phyloP scores from a whole-genome alignment of 148 eudicot genomes.

The Cornus florida region DNA sequence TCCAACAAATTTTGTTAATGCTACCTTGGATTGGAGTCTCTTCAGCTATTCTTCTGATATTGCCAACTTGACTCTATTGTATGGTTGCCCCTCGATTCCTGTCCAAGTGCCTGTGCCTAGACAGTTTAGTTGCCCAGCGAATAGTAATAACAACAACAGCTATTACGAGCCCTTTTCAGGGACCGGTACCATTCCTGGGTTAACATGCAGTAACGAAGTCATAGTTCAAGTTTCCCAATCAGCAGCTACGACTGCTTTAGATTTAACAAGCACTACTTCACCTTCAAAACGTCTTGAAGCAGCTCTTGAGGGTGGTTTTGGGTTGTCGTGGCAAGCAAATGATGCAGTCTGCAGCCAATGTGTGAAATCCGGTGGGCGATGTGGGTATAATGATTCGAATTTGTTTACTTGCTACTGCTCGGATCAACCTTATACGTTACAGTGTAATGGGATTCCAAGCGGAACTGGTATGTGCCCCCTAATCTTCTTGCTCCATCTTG shows the following conservation, averaged over 20 bases:
- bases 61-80: constrained; percentile 38
- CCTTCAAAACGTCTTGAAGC: background rate
- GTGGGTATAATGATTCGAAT: constrained; percentile 36
- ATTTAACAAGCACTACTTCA: background rate
- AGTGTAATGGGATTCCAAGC: background rate
- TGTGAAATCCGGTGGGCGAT: constrained; percentile 39
- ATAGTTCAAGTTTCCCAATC: constrained; percentile 23
- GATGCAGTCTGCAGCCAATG: constrained; percentile 35
- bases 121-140: background rate
- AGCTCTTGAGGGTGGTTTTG: constrained; percentile 44
- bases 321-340: constrained; percentile 41
- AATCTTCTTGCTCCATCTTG: background rate
- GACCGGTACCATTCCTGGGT: background rate
- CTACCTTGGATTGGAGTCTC: constrained; percentile 25
- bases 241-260: background rate
- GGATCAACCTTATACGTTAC: constrained; percentile 19
- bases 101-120: background rate
- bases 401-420: constrained; percentile 48
- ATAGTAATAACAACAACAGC: background rate
- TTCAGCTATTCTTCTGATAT: constrained; percentile 18
- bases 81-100: constrained; percentile 25
- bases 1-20: constrained; percentile 10
- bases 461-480: constrained; percentile 19
- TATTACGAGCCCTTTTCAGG: constrained; percentile 6
- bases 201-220: constrained; percentile 19